Evolutionary conservation across 2,329 filamentous ascomycete species (phyloP).

Genomic region (Cladosporium sp.): DNA sequence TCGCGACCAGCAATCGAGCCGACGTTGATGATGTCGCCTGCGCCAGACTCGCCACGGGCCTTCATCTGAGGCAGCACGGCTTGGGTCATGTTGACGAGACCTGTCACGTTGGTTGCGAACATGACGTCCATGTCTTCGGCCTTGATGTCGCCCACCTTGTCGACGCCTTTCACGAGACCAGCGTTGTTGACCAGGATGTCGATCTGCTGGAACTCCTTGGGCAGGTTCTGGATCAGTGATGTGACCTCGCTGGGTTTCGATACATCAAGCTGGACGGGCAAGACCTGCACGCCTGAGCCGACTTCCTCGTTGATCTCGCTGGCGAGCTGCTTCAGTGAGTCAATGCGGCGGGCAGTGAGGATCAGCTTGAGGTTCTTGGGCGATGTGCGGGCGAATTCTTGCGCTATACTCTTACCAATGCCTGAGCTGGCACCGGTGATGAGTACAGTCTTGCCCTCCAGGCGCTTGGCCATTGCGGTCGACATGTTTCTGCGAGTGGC

Average conservation of each 20-base stretch:
- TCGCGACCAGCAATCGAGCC: conserved; percentile 89
- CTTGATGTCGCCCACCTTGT: conserved; percentile 76
- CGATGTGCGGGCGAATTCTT: conserved; percentile 86
- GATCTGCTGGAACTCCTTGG: conserved; percentile 77
- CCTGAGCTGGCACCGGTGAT: conserved; percentile 91
- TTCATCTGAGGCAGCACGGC: conserved; percentile 80
- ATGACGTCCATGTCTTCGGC: conserved; percentile 80
- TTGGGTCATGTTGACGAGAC: conserved; percentile 95
- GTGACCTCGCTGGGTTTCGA: conserved; percentile 72
- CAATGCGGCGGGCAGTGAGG: conserved; percentile 80
- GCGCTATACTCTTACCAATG: conserved; percentile 77
- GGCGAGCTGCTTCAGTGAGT: conserved; percentile 71
- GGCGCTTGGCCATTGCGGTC: conserved; percentile 72
- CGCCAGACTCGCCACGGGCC: conserved; percentile 62
- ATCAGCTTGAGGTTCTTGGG: conserved; percentile 77
- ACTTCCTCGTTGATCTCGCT: conserved; percentile 72
- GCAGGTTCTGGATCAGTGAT: conserved; percentile 67
- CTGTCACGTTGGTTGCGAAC: conserved; percentile 91
- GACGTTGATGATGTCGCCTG: conserved; percentile 93
- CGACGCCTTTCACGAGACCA: conserved; percentile 84
- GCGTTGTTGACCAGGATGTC: conserved; percentile 95
- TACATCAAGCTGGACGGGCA: conserved; percentile 81
- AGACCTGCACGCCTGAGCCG: conserved; percentile 73
- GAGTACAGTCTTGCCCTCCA: conserved; percentile 87
- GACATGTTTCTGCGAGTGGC: conserved; percentile 49